phyloP scores from a whole-genome alignment of 768 basidiomycete genomes.

The Rossbeevera mucosa region DNA sequence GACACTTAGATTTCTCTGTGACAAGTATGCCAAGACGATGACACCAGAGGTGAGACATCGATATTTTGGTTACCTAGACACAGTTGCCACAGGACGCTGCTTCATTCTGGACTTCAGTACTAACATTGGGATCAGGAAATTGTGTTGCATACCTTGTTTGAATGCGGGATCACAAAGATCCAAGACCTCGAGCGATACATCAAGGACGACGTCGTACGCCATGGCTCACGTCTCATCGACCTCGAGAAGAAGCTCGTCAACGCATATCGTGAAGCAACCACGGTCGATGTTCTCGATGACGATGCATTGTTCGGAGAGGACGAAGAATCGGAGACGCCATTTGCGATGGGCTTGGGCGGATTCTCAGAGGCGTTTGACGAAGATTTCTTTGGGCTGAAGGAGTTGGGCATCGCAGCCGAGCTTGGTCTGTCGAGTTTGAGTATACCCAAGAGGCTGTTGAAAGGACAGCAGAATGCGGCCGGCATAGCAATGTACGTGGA shows the following conservation, averaged over 20 bases:
- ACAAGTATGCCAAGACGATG: constrained; percentile 79
- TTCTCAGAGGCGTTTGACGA: constrained; percentile 87
- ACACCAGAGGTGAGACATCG: constrained; percentile 69
- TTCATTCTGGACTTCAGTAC: background rate
- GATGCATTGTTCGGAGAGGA: constrained; percentile 52
- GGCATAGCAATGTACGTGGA: constrained; percentile 45
- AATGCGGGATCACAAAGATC: constrained; percentile 76
- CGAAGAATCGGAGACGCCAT: constrained; percentile 60
- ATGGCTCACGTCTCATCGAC: constrained; percentile 71
- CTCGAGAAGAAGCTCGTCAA: constrained; percentile 82
- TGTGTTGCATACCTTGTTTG: constrained; percentile 84
- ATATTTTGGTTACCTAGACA: constrained; percentile 1
- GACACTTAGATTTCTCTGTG: constrained; percentile 75
- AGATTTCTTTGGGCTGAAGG: constrained; percentile 87
- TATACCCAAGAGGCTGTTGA: constrained; percentile 74
- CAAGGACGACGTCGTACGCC: constrained; percentile 80
- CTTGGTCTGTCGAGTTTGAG: constrained; percentile 72
- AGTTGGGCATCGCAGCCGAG: constrained; percentile 84
- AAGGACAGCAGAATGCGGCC: constrained; percentile 48
- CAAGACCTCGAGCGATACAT: constrained; percentile 84
- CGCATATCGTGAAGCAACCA: constrained; percentile 71
- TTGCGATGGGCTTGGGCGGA: constrained; percentile 68
- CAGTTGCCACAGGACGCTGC: background rate
- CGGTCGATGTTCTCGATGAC: constrained; percentile 44
- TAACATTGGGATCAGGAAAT: constrained; percentile 66